Evolutionary conservation across 2,329 filamentous ascomycete species (phyloP).

Genomic region (Coleophoma cylindrospora): DNA sequence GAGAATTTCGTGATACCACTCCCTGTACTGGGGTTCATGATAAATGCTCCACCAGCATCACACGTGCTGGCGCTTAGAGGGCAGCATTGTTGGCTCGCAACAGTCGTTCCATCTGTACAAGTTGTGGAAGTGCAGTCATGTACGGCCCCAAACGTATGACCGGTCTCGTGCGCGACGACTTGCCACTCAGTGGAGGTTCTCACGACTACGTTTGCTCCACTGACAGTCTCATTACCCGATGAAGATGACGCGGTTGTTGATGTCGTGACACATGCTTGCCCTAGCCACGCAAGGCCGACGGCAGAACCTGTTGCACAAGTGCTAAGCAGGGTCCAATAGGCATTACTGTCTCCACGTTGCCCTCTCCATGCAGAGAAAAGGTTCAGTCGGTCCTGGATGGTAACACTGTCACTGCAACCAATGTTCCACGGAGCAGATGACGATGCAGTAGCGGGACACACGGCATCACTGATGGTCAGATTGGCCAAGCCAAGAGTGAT

Average conservation of each 20-base stretch:
- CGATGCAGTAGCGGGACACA: conserved; percentile 68
- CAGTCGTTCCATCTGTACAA: conserved; percentile 57
- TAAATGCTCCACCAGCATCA: conserved; percentile 71
- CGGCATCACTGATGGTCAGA: conserved; percentile 67
- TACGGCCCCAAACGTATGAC: conserved; percentile 92
- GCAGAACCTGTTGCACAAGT: conserved; percentile 73
- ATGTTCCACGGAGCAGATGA: conserved; percentile 78
- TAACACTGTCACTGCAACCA: conserved; percentile 55
- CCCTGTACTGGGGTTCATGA: conserved; percentile 93
- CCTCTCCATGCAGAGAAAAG: conserved; percentile 88
- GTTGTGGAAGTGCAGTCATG: conserved; percentile 78
- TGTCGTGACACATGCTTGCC: conserved; percentile 69
- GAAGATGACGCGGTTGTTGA: conserved; percentile 48
- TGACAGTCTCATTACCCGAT: conserved; percentile 63
- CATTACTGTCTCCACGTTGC: conserved; percentile 69
- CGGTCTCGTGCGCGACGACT: conserved; percentile 89
- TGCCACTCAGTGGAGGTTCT: conserved; percentile 85
- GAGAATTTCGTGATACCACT: conserved; percentile 74
- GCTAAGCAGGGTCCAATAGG: conserved; percentile 82
- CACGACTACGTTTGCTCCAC: conserved; percentile 85
- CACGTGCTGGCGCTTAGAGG: conserved; percentile 65
- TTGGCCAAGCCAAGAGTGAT: conserved; percentile 89
- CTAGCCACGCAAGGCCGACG: conserved; percentile 90
- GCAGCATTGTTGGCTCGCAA: conserved; percentile 67
- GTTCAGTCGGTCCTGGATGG: conserved; percentile 76